These are phyloP conservation scores for Diplocarpon mali DNA, from an alignment of 2,329 filamentous ascomycete genomes.

Conservation along the genomic window DNA sequence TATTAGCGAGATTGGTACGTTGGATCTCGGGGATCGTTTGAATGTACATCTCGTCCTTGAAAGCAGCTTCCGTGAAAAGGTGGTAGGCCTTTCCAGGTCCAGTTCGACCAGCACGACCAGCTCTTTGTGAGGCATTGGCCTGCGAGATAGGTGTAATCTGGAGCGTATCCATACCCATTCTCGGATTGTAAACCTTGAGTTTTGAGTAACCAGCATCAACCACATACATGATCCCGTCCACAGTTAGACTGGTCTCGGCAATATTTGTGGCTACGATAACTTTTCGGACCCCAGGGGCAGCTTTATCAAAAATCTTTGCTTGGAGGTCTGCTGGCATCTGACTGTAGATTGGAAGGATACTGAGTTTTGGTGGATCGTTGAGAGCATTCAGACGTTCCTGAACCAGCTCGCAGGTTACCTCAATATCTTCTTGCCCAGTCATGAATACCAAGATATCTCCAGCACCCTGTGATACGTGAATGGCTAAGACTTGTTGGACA, in stretches of 20 bases:
- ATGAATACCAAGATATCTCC: conserved; percentile 98
- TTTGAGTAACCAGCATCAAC: conserved; percentile 95
- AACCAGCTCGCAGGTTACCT: conserved; percentile 87
- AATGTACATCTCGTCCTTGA: conserved; percentile 90
- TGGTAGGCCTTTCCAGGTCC: conserved; percentile 93
- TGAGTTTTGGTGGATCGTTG: conserved; percentile 89
- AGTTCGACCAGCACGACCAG: conserved; percentile 85
- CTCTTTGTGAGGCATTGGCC: conserved; percentile 87
- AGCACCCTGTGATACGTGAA: conserved; percentile 86
- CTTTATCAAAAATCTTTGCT: conserved; percentile 93
- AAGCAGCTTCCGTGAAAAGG: conserved; percentile 87
- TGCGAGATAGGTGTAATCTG: conserved; percentile 97
- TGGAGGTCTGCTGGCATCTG: conserved; percentile 98
- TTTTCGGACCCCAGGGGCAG: conserved; percentile 82
- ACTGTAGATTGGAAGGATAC: conserved; percentile 95
- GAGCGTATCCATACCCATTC: conserved; percentile 98
- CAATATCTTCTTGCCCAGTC: conserved; percentile 98
- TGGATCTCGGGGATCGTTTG: conserved; percentile 98
- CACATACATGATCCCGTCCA: conserved; percentile 98
- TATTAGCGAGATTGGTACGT: conserved; percentile 90
- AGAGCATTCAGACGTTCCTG: conserved; percentile 78
- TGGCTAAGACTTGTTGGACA: conserved; percentile 88
- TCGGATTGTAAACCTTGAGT: conserved; percentile 95
- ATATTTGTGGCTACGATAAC: conserved; percentile 99
- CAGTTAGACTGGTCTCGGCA: conserved; percentile 92